A percentile compares a stretch with the other conserved stretches of the same genome.
Conservation (phyloP, 2,329 filamentous ascomycete genomes). For the Penicillium sp. region DNA sequence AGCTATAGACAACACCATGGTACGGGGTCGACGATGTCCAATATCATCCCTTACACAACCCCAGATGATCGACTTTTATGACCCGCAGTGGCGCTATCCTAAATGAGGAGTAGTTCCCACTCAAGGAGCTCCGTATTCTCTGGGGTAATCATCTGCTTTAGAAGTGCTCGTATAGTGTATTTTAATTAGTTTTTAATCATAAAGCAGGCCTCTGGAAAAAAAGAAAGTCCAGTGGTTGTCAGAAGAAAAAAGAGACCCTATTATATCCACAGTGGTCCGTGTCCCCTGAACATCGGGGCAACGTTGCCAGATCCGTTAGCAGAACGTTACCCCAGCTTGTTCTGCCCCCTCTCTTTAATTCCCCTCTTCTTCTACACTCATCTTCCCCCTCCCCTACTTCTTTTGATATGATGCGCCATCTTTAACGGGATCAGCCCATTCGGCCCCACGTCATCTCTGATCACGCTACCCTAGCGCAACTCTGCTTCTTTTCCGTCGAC, state of each 20-base stretch:
- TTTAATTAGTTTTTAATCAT: too few relatives aligned
- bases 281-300: constrained; percentile 27
- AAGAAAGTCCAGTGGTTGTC: too few relatives aligned
- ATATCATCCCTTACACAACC: constrained; percentile 2
- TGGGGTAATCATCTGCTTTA: neutral
- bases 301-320: constrained; percentile 28
- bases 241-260: neutral
- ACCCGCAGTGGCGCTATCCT: constrained; percentile 10
- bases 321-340: constrained; percentile 15
- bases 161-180: too few relatives aligned
- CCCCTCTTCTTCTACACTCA: constrained; percentile 12
- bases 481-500: neutral
- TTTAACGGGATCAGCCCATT: constrained; percentile 28
- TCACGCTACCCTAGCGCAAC: constrained; percentile 35
- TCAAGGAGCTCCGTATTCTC: neutral
- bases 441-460: constrained; percentile 32
- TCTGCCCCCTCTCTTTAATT: constrained; percentile 11
- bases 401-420: constrained; percentile 23
- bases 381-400: constrained; percentile 6
- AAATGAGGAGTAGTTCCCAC: constrained; percentile 5
- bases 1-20: constrained; percentile 16
- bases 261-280: constrained; percentile 20
- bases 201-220: too few relatives aligned
- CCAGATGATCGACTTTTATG: constrained; percentile 17
- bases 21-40: constrained; percentile 4